Evolutionary conservation across 148 eudicot species (phyloP).

Genomic region (Selenicereus undatus): DNA sequence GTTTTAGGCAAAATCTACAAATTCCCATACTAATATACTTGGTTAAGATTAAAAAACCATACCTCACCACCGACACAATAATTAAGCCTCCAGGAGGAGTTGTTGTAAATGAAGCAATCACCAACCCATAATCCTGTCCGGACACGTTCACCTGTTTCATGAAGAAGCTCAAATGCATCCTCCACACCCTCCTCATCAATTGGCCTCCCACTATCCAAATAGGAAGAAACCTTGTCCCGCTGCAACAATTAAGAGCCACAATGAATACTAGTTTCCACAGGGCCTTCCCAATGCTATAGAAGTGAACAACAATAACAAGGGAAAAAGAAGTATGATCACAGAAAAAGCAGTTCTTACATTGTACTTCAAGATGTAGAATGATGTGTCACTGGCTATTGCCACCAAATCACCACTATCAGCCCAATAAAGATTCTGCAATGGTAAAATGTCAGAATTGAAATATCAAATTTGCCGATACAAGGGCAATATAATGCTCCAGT

Average conservation of each 20-base stretch:
- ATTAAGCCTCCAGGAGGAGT: slow-evolving; percentile 94
- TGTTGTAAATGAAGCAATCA: slow-evolving; percentile 93
- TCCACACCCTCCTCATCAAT: slow-evolving; percentile 88
- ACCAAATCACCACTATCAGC: slow-evolving; percentile 98
- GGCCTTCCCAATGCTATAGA: not conserved
- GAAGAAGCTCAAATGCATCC: slow-evolving; percentile 92
- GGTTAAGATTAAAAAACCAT: slow-evolving; percentile 19
- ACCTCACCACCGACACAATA: slow-evolving; percentile 99
- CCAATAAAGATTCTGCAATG: slow-evolving; percentile 88
- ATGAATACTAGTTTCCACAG: not conserved
- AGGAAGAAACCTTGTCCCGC: slow-evolving; percentile 85
- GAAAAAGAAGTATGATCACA: not conserved
- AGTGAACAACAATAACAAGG: slow-evolving; percentile 1
- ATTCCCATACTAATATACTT: not conserved
- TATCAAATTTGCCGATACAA: not conserved
- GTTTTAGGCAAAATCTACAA: not conserved
- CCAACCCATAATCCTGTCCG: slow-evolving; percentile 99
- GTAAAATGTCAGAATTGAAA: slow-evolving; percentile 13
- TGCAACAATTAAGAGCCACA: slow-evolving; percentile 37
- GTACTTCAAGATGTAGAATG: slow-evolving; percentile 90
- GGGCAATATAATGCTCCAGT: not conserved
- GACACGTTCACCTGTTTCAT: slow-evolving; percentile 91
- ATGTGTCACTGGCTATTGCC: slow-evolving; percentile 95
- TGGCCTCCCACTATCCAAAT: slow-evolving; percentile 87
- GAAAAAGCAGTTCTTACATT: slow-evolving; percentile 51